Base-by-base conservation (phyloP, 192 early-diverging fungal genomes). In the Piromyces finnis region DNA sequence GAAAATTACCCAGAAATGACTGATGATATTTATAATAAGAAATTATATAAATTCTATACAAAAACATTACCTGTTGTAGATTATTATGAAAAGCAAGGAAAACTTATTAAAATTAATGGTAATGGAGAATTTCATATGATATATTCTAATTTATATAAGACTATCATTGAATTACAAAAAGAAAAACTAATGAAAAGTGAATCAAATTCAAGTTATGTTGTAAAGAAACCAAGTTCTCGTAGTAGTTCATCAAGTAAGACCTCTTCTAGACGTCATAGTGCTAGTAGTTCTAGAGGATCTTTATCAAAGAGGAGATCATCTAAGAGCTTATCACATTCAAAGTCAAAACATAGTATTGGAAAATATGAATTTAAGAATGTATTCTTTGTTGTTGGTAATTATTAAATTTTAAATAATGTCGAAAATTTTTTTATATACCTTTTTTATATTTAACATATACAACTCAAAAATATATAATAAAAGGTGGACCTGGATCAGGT, bases 401-500 rank as follows among this genome's bases (percentile, higher is more conserved):
- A 32, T 6, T 32, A 32, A 6, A 6, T 32, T 32, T 32, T 32
- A 6, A 32, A 32, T 6, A 6, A 32, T 6, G 30, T 32, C 3
- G 9, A 32, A 32, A n/a, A n/a, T n/a, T n/a, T n/a, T n/a, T n/a
- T n/a, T n/a, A n/a, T n/a, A n/a, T n/a, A n/a, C n/a, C n/a, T n/a
- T n/a, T n/a, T n/a, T n/a, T n/a, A n/a, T n/a, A n/a, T n/a, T n/a
- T n/a, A 35, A 35, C 32, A 35, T 7, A 35, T 12, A 35, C 3
- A 35, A 35, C 32, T 35, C 32, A 35, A 35, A 3, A 3, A 35
- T 12, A 35, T 35, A 35, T 51, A 51, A 26, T 9, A 68, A 68
- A 39, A 85, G 86, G 86, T 59, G 87, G 87, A 26, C 87, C 87
- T 27, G 87, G 87, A 27, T 87, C 86, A 79, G 87, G 87, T 78